phyloP scores from a whole-genome alignment of 225 moss, liverwort and hornwort species.

The Marchantia paleacea region DNA sequence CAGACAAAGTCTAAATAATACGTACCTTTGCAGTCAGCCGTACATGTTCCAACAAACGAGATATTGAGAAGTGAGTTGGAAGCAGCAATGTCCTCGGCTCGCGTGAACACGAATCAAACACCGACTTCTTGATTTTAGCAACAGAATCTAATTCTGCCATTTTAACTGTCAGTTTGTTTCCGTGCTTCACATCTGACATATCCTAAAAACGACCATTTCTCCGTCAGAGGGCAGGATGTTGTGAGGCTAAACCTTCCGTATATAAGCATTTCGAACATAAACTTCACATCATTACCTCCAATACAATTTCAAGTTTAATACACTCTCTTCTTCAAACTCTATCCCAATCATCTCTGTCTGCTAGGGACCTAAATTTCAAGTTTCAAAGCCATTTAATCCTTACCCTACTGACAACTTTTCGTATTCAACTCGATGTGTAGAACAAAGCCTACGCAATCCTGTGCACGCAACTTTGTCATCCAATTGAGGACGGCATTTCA shows the following conservation, averaged over 20 bases:
- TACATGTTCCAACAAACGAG: conserved; percentile 29
- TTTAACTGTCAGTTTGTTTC: background rate
- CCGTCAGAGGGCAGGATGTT: background rate
- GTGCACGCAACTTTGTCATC: background rate
- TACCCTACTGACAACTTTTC: background rate
- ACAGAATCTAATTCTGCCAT: conserved; percentile 24
- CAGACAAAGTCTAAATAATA: background rate
- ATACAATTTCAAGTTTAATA: background rate
- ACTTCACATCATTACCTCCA: background rate
- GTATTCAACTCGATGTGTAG: background rate
- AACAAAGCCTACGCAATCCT: too few relatives aligned
- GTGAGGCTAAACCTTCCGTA: too few relatives aligned
- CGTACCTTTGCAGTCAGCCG: conserved; percentile 38
- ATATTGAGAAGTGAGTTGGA: conserved; percentile 23
- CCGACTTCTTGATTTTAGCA: conserved; percentile 31
- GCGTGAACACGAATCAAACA: conserved; percentile 41
- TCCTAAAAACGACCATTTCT: background rate
- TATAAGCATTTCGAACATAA: background rate
- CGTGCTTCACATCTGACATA: background rate
- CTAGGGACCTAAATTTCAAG: background rate
- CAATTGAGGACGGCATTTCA: too few relatives aligned
- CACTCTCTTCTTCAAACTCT: background rate
- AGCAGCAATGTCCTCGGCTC: conserved; percentile 36
- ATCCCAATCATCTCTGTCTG: background rate
- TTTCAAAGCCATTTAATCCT: background rate